Conservation (phyloP, 441 rosid species). For the Croton setiger region DNA sequence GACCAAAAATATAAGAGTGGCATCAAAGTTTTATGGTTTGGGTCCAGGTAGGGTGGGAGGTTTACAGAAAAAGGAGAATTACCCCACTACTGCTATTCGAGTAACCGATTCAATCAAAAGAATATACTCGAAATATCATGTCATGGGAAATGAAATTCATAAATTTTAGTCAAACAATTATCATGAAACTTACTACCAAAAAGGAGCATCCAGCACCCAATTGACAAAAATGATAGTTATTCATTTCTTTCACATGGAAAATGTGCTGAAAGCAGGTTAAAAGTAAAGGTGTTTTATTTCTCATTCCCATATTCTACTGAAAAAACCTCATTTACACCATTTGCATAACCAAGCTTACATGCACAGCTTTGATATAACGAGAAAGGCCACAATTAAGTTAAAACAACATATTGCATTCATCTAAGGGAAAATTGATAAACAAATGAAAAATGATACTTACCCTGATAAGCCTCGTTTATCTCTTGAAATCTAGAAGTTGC, state of each 20-base stretch:
- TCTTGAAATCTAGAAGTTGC: slow-evolving; percentile 87
- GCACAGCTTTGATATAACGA: background rate
- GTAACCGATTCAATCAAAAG: too few relatives aligned
- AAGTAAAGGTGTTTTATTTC: too few relatives aligned
- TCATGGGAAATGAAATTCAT: background rate
- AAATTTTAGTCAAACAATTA: background rate
- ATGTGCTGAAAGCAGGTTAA: background rate
- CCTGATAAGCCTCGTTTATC: slow-evolving; percentile 93
- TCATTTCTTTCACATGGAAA: background rate
- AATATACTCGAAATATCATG: background rate
- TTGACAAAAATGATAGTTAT: background rate
- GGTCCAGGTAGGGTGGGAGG: too few relatives aligned
- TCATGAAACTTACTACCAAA: background rate
- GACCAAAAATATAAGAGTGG: too few relatives aligned
- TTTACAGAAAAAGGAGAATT: too few relatives aligned
- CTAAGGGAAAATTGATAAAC: background rate
- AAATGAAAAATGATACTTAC: slow-evolving; percentile 28
- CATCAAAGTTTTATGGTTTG: too few relatives aligned
- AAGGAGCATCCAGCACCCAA: background rate
- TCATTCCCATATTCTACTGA: too few relatives aligned
- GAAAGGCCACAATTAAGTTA: slow-evolving; percentile 4
- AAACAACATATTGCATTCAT: background rate
- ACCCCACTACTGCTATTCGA: too few relatives aligned
- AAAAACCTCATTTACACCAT: too few relatives aligned
- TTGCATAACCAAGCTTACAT: background rate